phyloP scores from a whole-genome alignment of 2,329 filamentous ascomycete genomes.

The Ophiobolus disseminans region DNA sequence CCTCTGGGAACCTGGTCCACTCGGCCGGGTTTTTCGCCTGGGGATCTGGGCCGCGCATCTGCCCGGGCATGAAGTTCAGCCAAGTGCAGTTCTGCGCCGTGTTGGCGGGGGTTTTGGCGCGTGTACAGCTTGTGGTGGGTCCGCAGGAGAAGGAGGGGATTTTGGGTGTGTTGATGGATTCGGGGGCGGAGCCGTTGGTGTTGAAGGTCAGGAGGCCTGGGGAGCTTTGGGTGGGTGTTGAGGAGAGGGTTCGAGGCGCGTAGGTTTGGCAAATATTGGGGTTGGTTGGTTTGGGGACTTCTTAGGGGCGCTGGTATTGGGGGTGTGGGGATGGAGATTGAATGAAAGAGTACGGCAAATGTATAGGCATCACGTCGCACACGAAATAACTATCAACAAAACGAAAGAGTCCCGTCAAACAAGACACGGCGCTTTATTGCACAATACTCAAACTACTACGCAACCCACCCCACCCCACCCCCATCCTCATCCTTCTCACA shows the following conservation, averaged over 20 bases:
- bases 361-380: no score
- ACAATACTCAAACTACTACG: no score
- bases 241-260: background rate
- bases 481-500: no score
- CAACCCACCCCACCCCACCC: no score
- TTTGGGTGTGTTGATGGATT: constrained; percentile 11
- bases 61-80: constrained; percentile 62
- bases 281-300: no score
- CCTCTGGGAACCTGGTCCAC: background rate
- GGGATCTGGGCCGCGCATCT: constrained; percentile 58
- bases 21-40: constrained; percentile 53
- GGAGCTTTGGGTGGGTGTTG: constrained; percentile 2
- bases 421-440: no score
- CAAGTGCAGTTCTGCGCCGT: constrained; percentile 63
- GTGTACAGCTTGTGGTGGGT: constrained; percentile 7
- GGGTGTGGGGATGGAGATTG: no score
- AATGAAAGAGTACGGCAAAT: no score
- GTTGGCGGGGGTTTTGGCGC: constrained; percentile 40
- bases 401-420: no score
- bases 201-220: constrained; percentile 15
- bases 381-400: no score
- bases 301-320: no score
- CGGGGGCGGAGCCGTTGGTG: constrained; percentile 18
- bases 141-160: constrained; percentile 10
- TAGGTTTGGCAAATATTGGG: no score